Evolutionary conservation across 2,329 filamentous ascomycete genomes (phyloP), one percentile per base, ranked within the genome.

Genomic region (Orbilia blumenaviensis): DNA sequence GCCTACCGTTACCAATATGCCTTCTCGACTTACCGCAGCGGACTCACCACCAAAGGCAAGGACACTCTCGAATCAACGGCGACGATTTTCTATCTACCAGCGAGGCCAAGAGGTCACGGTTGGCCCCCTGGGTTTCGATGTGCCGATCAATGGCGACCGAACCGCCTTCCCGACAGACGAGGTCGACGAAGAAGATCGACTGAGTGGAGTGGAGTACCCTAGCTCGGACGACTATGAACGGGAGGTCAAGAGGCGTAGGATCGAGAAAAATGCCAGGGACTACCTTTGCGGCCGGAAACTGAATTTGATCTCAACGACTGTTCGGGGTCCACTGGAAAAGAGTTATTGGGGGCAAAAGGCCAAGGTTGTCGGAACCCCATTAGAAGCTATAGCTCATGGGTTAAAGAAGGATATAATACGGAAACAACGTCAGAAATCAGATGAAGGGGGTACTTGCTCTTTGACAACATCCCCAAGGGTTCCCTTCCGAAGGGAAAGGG

Each of bases 151-250:
- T 9, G 23, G 29, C 10, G 72, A 76, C 52, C n/a, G 29, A 14
- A 52, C 72, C 21, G 72, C 64, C 16, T 76, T 76, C 60, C 64
- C 72, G 7, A 3, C 14, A 10, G 72, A 69, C 60, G 27, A 68
- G 48, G 60, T 76, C 12, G 72, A 76, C 14, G 64, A 64, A 14
- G 72, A 64, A 38, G 64, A 76, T 25, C 56, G 46, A n/a, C 44
- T 76, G 16, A 76, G 72, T 62, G 72, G 68, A 48, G 64, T 76
- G 3, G 72, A 76, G 12, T 76, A 76, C 42, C 56, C 72, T 16
- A 60, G 25, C 34, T 44, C 64, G 8, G 72, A 54, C 21, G 27
- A 52, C 6, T 23, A 56, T 12, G 72, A 61, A 42, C 64, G 64
- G 29, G 50, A 66, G 1, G 64, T 36, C 2, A 76, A 76, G 21